Evolutionary conservation across 164 flowering plant species (phyloP).

Genomic region (Sedum album): DNA sequence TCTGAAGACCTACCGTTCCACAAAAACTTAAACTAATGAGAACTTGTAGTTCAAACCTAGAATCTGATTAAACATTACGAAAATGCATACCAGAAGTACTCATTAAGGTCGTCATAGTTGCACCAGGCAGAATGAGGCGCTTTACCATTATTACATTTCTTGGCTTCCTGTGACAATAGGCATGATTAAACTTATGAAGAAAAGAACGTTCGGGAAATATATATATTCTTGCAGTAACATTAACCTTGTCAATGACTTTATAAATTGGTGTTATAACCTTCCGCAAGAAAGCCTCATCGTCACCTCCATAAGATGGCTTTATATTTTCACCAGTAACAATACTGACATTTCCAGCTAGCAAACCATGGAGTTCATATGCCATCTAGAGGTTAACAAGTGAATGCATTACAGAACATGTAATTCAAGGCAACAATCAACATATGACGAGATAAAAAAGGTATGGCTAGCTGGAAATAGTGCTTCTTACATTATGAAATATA

Average conservation of each 20-base stretch:
- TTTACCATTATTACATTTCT: conserved; percentile 60
- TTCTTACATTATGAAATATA: conserved; percentile 89
- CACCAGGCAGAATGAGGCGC: conserved; percentile 91
- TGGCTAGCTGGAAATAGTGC: not conserved
- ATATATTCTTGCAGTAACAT: not conserved
- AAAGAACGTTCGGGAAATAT: not conserved
- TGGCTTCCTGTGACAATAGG: conserved; percentile 54
- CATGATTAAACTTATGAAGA: conserved; percentile 14
- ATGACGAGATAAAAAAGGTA: no score
- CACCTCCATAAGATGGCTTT: conserved; percentile 55
- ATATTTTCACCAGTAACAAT: conserved; percentile 4
- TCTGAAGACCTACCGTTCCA: conserved; percentile 55
- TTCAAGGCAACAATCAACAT: not conserved
- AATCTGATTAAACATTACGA: conserved; percentile 3
- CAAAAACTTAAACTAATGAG: not conserved
- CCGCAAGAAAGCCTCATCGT: conserved; percentile 58
- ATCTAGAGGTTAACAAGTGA: conserved; percentile 33
- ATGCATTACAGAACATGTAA: not conserved
- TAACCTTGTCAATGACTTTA: conserved; percentile 63
- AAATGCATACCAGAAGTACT: conserved; percentile 70
- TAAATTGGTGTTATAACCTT: conserved; percentile 77
- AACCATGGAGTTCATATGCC: conserved; percentile 77
- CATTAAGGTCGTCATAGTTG: conserved; percentile 94
- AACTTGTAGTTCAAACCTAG: no score
- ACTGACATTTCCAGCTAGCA: conserved; percentile 55